A percentile compares a stretch with the other conserved stretches of the same genome.
Evolutionary conservation across 805 yeast genomes (phyloP).

Genomic region (Saccharomycopsis guyanensis): DNA sequence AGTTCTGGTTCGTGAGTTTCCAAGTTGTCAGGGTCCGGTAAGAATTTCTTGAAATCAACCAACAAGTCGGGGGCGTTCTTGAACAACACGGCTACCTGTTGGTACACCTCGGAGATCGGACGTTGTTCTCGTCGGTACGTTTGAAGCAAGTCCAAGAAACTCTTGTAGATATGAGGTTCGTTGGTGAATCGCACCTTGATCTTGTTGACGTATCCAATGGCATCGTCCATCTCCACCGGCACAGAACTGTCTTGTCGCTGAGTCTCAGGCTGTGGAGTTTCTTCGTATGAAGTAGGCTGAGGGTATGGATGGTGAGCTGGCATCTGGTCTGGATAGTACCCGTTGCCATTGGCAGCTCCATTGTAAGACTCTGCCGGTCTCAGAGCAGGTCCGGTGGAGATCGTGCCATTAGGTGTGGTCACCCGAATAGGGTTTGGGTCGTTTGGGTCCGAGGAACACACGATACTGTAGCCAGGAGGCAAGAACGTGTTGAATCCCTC

Average conservation of each 20-base stretch:
- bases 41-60: slow-evolving; percentile 90
- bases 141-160: slow-evolving; percentile 88
- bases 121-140: slow-evolving; percentile 95
- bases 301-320: not conserved
- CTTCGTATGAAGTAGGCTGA: not conserved
- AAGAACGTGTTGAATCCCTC: slow-evolving; percentile 97
- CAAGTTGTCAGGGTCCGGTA: slow-evolving; percentile 56
- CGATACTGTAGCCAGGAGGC: slow-evolving; percentile 94
- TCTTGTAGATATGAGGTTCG: slow-evolving; percentile 94
- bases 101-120: slow-evolving; percentile 91
- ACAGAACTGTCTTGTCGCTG: slow-evolving; percentile 1
- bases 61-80: slow-evolving; percentile 89
- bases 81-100: slow-evolving; percentile 83
- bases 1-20: not conserved
- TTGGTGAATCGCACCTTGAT: slow-evolving; percentile 88
- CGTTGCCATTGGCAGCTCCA: not conserved
- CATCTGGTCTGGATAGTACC: slow-evolving; percentile 19
- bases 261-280: not conserved
- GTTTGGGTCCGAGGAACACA: slow-evolving; percentile 79
- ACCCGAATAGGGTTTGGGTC: slow-evolving; percentile 91
- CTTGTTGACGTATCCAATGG: slow-evolving; percentile 91
- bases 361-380: not conserved
- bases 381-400: slow-evolving; percentile 24
- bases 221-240: slow-evolving; percentile 87
- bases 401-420: slow-evolving; percentile 90